A percentile compares a stretch with the other conserved stretches of the same genome.
Conservation (phyloP, 257 asterid species). For the Knoxia roxburghii region DNA sequence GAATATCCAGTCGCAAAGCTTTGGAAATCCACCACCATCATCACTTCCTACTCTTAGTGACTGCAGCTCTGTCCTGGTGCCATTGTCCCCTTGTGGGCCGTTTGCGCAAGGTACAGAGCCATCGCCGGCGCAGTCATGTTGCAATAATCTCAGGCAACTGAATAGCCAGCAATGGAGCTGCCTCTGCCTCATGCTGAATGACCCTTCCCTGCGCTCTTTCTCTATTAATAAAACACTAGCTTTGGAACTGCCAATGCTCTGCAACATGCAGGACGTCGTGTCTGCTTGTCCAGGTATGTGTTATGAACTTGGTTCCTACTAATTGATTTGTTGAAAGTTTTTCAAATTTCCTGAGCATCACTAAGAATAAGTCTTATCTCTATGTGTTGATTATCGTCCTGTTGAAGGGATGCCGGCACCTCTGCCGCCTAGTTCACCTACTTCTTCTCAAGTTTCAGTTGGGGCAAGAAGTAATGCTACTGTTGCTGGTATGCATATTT, state of each 20-base stretch:
- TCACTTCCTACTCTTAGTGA: slow-evolving; percentile 27
- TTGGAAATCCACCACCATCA: slow-evolving; percentile 10
- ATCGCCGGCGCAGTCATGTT: slow-evolving; percentile 44
- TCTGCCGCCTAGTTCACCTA: slow-evolving; percentile 35
- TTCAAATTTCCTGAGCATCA: background rate
- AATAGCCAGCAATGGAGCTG: slow-evolving; percentile 35
- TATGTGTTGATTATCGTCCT: slow-evolving; percentile 10
- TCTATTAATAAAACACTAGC: slow-evolving; percentile 61
- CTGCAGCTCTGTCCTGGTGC: slow-evolving; percentile 42
- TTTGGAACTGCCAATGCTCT: slow-evolving; percentile 55
- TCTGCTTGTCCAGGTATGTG: slow-evolving; percentile 46
- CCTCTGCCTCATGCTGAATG: slow-evolving; percentile 50
- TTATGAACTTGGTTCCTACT: no score
- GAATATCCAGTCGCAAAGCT: slow-evolving; percentile 24
- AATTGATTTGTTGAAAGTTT: no score
- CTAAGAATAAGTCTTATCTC: background rate
- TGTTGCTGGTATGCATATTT: slow-evolving; percentile 35
- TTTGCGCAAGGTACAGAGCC: slow-evolving; percentile 52
- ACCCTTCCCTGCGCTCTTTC: slow-evolving; percentile 28
- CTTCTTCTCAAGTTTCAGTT: slow-evolving; percentile 44
- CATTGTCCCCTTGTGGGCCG: slow-evolving; percentile 48
- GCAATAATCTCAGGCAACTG: slow-evolving; percentile 41
- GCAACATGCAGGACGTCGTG: slow-evolving; percentile 32
- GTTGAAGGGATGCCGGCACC: slow-evolving; percentile 26
- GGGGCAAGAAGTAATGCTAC: slow-evolving; percentile 41